Evolutionary conservation across 2,329 filamentous ascomycete species (phyloP).

Genomic region (Aspergillus felis): DNA sequence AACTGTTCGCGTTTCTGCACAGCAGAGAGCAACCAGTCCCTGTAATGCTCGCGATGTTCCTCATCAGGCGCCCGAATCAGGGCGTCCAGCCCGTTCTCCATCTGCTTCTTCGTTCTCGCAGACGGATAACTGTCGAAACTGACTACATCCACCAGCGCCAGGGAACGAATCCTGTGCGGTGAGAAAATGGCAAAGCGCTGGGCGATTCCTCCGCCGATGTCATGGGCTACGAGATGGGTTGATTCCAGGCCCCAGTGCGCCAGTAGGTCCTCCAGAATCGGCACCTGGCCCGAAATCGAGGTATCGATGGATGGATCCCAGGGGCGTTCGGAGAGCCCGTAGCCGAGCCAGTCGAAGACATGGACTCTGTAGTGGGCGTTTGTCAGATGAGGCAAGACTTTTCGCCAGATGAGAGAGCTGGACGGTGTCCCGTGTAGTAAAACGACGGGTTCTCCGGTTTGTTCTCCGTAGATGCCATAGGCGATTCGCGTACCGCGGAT

Average conservation of each 20-base stretch:
- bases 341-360: slow-evolving; percentile 32
- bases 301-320: slow-evolving; percentile 26
- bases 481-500: slow-evolving; percentile 16
- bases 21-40: slow-evolving; percentile 10
- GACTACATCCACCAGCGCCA: slow-evolving; percentile 30
- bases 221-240: slow-evolving; percentile 26
- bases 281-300: slow-evolving; percentile 30
- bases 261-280: slow-evolving; percentile 25
- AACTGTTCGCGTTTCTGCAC: slow-evolving; percentile 12
- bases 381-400: slow-evolving; percentile 21
- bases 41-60: slow-evolving; percentile 24
- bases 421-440: slow-evolving; percentile 34
- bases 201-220: slow-evolving; percentile 30
- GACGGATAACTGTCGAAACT: slow-evolving; percentile 35
- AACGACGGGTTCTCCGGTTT: slow-evolving; percentile 18
- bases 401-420: slow-evolving; percentile 34
- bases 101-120: slow-evolving; percentile 26
- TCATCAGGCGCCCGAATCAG: slow-evolving; percentile 20
- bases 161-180: slow-evolving; percentile 17
- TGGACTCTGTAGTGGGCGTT: slow-evolving; percentile 22
- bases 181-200: slow-evolving; percentile 26
- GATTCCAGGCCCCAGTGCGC: slow-evolving; percentile 23
- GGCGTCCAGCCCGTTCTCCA: slow-evolving; percentile 25
- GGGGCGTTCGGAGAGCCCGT: slow-evolving; percentile 30
- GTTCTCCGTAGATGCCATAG: slow-evolving; percentile 25